phyloP scores from a whole-genome alignment of 2,329 filamentous ascomycete species.

The Sporothrix curviconia region DNA sequence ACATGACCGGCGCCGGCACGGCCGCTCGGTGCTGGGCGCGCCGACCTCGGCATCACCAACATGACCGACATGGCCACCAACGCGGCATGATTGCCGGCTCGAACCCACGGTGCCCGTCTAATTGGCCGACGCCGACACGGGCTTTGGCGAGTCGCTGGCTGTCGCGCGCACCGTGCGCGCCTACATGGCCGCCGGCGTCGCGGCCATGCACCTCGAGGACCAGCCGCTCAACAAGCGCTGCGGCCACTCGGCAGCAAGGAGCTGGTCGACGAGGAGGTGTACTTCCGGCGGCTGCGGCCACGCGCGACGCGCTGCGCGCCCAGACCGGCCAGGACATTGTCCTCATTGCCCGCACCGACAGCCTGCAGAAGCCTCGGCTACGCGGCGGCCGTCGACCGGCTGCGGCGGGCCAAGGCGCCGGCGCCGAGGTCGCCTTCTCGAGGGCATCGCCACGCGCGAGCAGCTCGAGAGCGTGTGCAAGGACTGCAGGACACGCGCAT shows the following conservation, averaged over 20 bases:
- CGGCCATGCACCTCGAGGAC: conserved; percentile 56
- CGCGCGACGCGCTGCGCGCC: conserved; percentile 35
- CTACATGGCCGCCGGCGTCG: conserved; percentile 50
- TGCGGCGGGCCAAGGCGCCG: conserved; percentile 46
- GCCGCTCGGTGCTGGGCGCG: conserved; percentile 54
- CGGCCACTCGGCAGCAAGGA: conserved; percentile 58
- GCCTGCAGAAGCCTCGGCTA: conserved; percentile 51
- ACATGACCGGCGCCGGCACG: conserved; percentile 63
- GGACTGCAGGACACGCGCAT: conserved; percentile 18
- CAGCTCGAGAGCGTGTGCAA: conserved; percentile 27
- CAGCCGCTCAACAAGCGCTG: conserved; percentile 60
- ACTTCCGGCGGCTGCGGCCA: conserved; percentile 47
- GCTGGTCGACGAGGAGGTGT: conserved; percentile 46
- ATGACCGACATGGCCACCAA: conserved; percentile 57
- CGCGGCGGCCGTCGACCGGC: conserved; percentile 45
- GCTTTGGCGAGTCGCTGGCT: conserved; percentile 48
- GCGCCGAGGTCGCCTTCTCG: conserved; percentile 57
- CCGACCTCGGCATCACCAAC: conserved; percentile 56
- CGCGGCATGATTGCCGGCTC: conserved; percentile 59
- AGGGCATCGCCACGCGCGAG: conserved; percentile 47
- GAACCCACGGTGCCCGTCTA: conserved; percentile 49
- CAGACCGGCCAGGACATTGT: conserved; percentile 47
- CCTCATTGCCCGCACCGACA: conserved; percentile 59
- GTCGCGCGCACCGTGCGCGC: conserved; percentile 41
- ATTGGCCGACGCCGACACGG: conserved; percentile 56